Percentiles rank a stretch among this genome's conserved stretches.
Evolutionary conservation across 257 asterid species (phyloP).

Genomic region (Nicotiana knightiana): DNA sequence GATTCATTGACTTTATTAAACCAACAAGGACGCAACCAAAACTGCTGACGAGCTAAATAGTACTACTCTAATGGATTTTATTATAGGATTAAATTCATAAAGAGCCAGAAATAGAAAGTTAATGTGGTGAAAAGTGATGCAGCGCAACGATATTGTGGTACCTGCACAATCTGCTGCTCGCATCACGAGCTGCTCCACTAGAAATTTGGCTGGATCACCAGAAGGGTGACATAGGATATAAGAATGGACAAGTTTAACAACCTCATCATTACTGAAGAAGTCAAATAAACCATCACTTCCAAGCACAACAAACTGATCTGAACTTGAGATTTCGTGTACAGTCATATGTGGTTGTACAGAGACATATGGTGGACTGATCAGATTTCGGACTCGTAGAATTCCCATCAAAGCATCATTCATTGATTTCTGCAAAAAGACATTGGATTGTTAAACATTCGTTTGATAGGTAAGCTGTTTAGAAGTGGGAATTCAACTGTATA

Average conservation of each 20-base stretch:
- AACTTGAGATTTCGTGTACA: slow-evolving; percentile 61
- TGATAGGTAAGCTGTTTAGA: neutral
- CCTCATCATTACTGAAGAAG: slow-evolving; percentile 85
- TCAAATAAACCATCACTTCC: slow-evolving; percentile 96
- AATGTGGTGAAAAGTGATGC: neutral
- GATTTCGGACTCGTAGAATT: slow-evolving; percentile 76
- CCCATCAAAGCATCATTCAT: slow-evolving; percentile 98
- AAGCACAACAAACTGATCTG: slow-evolving; percentile 80
- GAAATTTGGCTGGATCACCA: slow-evolving; percentile 90
- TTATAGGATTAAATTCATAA: neutral
- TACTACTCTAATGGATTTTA: neutral
- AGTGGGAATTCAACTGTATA: too few species aligned
- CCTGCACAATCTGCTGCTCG: slow-evolving; percentile 97
- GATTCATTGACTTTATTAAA: neutral
- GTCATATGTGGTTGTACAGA: slow-evolving; percentile 60
- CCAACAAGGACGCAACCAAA: neutral
- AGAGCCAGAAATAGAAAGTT: neutral
- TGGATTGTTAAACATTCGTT: neutral
- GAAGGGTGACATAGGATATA: slow-evolving; percentile 46
- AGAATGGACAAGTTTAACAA: slow-evolving; percentile 63
- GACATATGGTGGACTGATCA: slow-evolving; percentile 84
- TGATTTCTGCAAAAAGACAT: slow-evolving; percentile 46
- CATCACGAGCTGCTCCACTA: slow-evolving; percentile 81
- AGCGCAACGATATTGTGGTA: slow-evolving; percentile 12
- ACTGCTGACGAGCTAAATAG: neutral